Evolutionary conservation across 306 rosid genomes (phyloP).

Genomic region (Prunus davidiana): DNA sequence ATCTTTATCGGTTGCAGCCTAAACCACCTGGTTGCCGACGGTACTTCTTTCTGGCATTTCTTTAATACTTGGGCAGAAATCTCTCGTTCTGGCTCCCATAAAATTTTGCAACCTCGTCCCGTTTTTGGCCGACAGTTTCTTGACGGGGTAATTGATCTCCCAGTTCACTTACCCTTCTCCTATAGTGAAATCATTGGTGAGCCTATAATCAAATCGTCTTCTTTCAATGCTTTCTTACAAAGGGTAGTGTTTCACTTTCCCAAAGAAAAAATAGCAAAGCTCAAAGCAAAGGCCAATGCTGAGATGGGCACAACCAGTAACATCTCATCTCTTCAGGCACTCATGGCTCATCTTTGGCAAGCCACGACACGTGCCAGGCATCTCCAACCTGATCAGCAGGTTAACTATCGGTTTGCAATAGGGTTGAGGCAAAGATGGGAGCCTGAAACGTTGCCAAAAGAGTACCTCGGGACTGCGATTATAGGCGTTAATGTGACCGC

Average conservation of each 20-base stretch:
- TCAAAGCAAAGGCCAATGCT: constrained; percentile 11
- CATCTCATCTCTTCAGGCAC: constrained; percentile 10
- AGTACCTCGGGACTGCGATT: too few relatives aligned
- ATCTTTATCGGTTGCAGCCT: constrained; percentile 21
- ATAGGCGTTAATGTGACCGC: too few relatives aligned
- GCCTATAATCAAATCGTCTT: not conserved
- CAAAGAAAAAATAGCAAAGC: not conserved
- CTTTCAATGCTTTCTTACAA: not conserved
- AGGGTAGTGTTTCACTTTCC: not conserved
- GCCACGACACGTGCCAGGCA: not conserved
- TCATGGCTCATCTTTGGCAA: constrained; percentile 4
- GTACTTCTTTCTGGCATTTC: constrained; percentile 30
- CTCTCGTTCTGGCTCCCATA: not conserved
- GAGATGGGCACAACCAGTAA: not conserved
- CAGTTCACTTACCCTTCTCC: not conserved
- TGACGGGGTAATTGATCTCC: not conserved
- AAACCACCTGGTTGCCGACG: constrained; percentile 17
- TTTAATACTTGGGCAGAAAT: constrained; percentile 4
- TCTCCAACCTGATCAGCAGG: not conserved
- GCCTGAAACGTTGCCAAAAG: too few relatives aligned
- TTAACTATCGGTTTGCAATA: not conserved
- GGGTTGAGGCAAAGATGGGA: not conserved
- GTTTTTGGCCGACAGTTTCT: not conserved
- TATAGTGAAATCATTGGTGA: not conserved
- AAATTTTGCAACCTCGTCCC: not conserved